A percentile compares a stretch with the other conserved stretches of the same genome.
Evolutionary conservation across 257 asterid genomes (phyloP).

Genomic region (Solanum pinnatisectum): DNA sequence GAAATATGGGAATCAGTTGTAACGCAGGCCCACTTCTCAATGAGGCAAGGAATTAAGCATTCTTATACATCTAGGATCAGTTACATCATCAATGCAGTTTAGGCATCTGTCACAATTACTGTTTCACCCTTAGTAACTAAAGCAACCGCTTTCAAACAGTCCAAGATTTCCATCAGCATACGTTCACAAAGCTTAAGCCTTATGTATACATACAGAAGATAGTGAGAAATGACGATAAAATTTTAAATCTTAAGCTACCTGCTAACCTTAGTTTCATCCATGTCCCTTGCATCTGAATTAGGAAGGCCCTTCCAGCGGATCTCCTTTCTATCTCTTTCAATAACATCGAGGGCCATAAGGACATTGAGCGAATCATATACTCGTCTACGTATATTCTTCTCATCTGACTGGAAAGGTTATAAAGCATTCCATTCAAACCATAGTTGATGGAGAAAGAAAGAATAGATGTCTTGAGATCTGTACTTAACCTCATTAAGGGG

Average conservation of each 20-base stretch:
- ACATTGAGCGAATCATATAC: slow-evolving; percentile 14
- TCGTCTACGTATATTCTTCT: slow-evolving; percentile 12
- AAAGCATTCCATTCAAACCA: not conserved
- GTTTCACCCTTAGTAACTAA: not conserved
- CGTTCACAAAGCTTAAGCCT: not conserved
- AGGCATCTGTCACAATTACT: not conserved
- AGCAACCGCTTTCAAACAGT: not conserved
- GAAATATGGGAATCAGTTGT: not conserved
- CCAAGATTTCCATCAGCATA: not conserved
- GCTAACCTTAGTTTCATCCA: slow-evolving; percentile 12
- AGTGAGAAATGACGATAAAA: not conserved
- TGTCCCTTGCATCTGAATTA: not conserved
- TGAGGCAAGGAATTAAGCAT: not conserved
- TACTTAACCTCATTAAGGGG: slow-evolving; percentile 5
- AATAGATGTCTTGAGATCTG: not conserved
- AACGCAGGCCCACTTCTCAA: not conserved
- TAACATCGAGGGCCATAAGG: slow-evolving; percentile 15
- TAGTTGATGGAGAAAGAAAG: not conserved
- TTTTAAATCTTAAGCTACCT: not conserved
- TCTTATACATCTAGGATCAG: not conserved
- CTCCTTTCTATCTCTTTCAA: slow-evolving; percentile 7
- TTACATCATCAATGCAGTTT: not conserved
- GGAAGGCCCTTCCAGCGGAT: slow-evolving; percentile 13
- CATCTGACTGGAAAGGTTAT: slow-evolving; percentile 5
- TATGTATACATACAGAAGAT: not conserved